Evolutionary conservation across 225 moss, liverwort and hornwort genomes (phyloP).

Genomic region (Marchantia paleacea): DNA sequence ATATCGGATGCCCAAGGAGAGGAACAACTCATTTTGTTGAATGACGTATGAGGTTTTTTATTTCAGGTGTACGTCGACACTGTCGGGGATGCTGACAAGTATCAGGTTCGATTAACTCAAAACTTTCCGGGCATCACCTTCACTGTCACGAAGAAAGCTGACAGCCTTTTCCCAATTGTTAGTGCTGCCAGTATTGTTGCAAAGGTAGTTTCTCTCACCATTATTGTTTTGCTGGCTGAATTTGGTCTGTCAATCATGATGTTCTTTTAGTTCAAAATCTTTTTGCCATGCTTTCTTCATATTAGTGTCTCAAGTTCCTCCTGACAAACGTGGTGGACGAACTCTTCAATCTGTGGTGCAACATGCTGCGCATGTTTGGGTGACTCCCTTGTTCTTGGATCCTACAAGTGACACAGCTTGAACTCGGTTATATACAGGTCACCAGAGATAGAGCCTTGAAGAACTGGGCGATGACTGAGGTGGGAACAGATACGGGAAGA

Average conservation of each 20-base stretch:
- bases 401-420: neutral
- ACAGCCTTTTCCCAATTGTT: constrained; percentile 78
- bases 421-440: constrained; percentile 46
- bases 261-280: neutral
- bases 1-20: too few relatives aligned
- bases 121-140: constrained; percentile 69
- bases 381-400: too few relatives aligned
- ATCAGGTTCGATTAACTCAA: constrained; percentile 56
- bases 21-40: too few relatives aligned
- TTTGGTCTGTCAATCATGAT: neutral
- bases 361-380: neutral
- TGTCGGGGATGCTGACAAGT: constrained; percentile 75
- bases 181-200: constrained; percentile 84
- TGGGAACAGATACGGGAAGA: constrained; percentile 52
- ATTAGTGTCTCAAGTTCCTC: too few relatives aligned
- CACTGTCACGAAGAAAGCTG: constrained; percentile 72
- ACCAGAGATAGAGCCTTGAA: constrained; percentile 70
- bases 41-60: neutral
- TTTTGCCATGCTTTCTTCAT: too few relatives aligned
- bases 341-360: neutral
- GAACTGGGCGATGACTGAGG: constrained; percentile 62
- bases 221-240: neutral
- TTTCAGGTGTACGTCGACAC: constrained; percentile 76
- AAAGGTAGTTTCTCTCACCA: constrained; percentile 44
- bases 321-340: neutral